Evolutionary conservation across 306 rosid species (phyloP).

Genomic region (Mucuna pruriens): DNA sequence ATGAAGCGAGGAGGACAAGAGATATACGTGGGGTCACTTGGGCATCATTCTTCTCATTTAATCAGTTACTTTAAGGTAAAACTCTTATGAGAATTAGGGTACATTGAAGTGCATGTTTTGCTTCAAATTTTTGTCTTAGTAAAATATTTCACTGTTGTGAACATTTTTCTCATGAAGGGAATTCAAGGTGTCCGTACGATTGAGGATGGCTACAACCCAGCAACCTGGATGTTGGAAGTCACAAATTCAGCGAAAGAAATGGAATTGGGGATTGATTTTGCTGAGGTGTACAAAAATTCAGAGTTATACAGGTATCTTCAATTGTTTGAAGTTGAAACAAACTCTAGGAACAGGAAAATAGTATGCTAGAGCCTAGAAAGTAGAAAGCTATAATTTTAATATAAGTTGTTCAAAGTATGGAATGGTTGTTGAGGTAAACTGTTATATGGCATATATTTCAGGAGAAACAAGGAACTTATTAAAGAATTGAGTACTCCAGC

Average conservation of each 20-base stretch:
- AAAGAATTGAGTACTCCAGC: constrained; percentile 50
- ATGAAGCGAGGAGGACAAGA: constrained; percentile 55
- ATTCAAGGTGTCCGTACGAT: constrained; percentile 41
- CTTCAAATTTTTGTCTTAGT: not conserved
- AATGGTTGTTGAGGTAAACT: not conserved
- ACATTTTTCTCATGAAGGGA: constrained; percentile 38
- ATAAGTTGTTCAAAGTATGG: not conserved
- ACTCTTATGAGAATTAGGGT: not conserved
- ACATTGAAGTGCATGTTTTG: not conserved
- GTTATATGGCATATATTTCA: constrained; percentile 36
- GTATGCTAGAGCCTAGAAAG: not conserved
- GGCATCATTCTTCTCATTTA: constrained; percentile 43
- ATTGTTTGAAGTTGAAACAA: not conserved
- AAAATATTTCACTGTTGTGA: not conserved
- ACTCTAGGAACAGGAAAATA: not conserved
- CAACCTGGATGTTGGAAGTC: constrained; percentile 61
- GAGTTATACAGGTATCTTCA: constrained; percentile 44
- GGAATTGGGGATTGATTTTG: constrained; percentile 47
- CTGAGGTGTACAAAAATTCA: constrained; percentile 44
- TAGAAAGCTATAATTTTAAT: not conserved
- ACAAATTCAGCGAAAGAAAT: constrained; percentile 41
- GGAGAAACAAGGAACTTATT: constrained; percentile 55
- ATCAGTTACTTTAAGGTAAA: constrained; percentile 51
- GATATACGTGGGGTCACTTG: constrained; percentile 52
- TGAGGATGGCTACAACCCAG: constrained; percentile 49